phyloP scores from a whole-genome alignment of 192 early-diverging fungal species.

The Coemansia sp. region DNA sequence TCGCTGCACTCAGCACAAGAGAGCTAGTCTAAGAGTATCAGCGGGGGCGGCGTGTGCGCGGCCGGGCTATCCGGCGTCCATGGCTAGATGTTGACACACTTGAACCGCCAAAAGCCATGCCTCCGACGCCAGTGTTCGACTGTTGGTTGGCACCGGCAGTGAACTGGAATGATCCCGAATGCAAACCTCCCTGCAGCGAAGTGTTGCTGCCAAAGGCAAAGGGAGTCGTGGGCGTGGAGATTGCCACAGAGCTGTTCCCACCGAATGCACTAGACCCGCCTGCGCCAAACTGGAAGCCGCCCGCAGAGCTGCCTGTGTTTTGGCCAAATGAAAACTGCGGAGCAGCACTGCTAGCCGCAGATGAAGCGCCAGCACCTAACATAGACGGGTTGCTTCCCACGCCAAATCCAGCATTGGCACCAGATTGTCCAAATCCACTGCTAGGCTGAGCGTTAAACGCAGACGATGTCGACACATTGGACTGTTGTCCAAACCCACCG shows the following conservation, averaged over 20 bases:
- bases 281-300: slow-evolving; percentile 31
- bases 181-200: slow-evolving; percentile 16
- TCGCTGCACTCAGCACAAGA: no score
- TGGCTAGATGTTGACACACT: slow-evolving; percentile 43
- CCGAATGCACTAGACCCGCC: slow-evolving; percentile 12
- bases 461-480: slow-evolving; percentile 11
- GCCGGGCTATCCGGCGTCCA: slow-evolving; percentile 37
- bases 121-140: slow-evolving; percentile 38
- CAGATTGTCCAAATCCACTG: slow-evolving; percentile 29
- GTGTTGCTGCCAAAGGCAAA: slow-evolving; percentile 46
- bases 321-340: slow-evolving; percentile 43
- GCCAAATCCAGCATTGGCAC: slow-evolving; percentile 24
- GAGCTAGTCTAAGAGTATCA: slow-evolving; percentile 1
- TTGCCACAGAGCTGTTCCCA: slow-evolving; percentile 9
- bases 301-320: slow-evolving; percentile 11
- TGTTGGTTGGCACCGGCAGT: slow-evolving; percentile 33
- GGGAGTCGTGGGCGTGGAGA: slow-evolving; percentile 14
- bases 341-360: slow-evolving; percentile 5
- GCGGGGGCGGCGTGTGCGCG: slow-evolving; percentile 34
- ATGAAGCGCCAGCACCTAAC: slow-evolving; percentile 14
- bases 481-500: slow-evolving; percentile 33
- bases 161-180: slow-evolving; percentile 38
- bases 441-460: slow-evolving; percentile 13
- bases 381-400: slow-evolving; percentile 22
- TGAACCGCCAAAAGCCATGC: slow-evolving; percentile 44